phyloP scores from a whole-genome alignment of 2,329 filamentous ascomycete species.

The Pochonia chlamydosporia region DNA sequence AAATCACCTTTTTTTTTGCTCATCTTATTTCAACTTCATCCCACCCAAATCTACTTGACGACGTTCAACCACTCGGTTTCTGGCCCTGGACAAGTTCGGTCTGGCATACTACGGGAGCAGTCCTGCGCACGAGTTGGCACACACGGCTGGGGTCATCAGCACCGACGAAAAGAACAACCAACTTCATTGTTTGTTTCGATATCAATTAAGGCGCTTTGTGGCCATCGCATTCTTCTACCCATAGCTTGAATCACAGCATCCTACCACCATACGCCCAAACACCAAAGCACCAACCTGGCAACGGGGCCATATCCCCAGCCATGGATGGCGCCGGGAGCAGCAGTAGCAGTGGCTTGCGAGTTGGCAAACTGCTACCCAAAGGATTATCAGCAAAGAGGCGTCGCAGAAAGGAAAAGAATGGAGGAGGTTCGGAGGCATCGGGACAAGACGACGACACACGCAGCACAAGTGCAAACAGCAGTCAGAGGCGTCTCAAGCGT shows the following conservation, averaged over 20 bases:
- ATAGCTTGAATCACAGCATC: too few relatives aligned
- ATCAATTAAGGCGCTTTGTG: too few relatives aligned
- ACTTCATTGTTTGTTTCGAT: too few relatives aligned
- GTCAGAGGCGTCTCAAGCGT: slow-evolving; percentile 16
- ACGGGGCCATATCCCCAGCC: slow-evolving; percentile 1
- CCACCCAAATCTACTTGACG: too few relatives aligned
- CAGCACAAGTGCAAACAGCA: slow-evolving; percentile 25
- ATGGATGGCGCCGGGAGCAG: slow-evolving; percentile 14
- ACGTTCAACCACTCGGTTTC: too few relatives aligned
- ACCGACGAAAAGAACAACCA: too few relatives aligned
- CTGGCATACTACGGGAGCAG: neutral
- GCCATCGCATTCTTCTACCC: too few relatives aligned
- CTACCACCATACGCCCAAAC: too few relatives aligned
- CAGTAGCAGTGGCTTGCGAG: slow-evolving; percentile 20
- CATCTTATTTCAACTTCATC: neutral
- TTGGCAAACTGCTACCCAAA: slow-evolving; percentile 49
- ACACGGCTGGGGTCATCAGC: too few relatives aligned
- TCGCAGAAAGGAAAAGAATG: slow-evolving; percentile 39
- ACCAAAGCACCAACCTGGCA: neutral
- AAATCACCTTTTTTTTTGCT: neutral
- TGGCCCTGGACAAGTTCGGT: neutral
- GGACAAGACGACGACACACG: slow-evolving; percentile 24
- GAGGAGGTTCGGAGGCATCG: slow-evolving; percentile 27
- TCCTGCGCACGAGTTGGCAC: too few relatives aligned
- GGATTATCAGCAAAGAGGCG: slow-evolving; percentile 43